phyloP scores from a whole-genome alignment of 257 asterid genomes.

The Cynanchum wilfordii region DNA sequence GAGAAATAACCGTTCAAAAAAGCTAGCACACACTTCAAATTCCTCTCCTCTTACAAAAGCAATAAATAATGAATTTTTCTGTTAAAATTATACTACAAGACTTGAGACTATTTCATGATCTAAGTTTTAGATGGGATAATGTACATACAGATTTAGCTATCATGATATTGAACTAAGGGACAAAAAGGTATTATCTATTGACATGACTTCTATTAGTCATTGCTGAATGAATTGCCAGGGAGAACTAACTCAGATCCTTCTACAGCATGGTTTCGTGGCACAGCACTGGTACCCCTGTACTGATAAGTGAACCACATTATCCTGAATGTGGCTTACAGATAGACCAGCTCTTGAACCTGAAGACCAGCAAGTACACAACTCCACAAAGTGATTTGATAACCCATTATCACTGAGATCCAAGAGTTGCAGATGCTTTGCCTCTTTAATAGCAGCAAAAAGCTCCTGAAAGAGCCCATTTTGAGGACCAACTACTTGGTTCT shows the following conservation, averaged over 20 bases:
- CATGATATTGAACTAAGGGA: not conserved
- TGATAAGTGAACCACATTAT: slow-evolving; percentile 48
- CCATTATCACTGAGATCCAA: slow-evolving; percentile 72
- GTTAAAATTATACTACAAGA: too few relatives aligned
- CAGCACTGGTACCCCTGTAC: slow-evolving; percentile 64
- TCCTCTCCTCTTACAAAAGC: too few relatives aligned
- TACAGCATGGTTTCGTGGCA: slow-evolving; percentile 60
- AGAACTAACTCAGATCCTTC: slow-evolving; percentile 36
- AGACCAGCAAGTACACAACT: slow-evolving; percentile 52
- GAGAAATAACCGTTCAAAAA: too few relatives aligned
- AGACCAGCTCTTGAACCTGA: slow-evolving; percentile 47
- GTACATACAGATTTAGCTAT: too few relatives aligned
- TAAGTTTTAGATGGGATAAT: too few relatives aligned
- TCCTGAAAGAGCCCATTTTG: slow-evolving; percentile 35
- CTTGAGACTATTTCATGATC: not conserved
- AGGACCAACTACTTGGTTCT: slow-evolving; percentile 10
- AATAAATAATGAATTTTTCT: too few relatives aligned
- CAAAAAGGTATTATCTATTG: not conserved
- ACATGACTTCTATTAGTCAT: not conserved
- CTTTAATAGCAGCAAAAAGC: slow-evolving; percentile 38
- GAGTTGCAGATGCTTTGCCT: slow-evolving; percentile 38
- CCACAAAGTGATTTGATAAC: slow-evolving; percentile 39
- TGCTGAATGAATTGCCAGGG: not conserved
- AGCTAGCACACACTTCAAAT: too few relatives aligned
- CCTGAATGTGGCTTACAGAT: slow-evolving; percentile 47